Evolutionary conservation across 495 filamentous ascomycete species (phyloP).

Genomic region (Neurospora sp.): DNA sequence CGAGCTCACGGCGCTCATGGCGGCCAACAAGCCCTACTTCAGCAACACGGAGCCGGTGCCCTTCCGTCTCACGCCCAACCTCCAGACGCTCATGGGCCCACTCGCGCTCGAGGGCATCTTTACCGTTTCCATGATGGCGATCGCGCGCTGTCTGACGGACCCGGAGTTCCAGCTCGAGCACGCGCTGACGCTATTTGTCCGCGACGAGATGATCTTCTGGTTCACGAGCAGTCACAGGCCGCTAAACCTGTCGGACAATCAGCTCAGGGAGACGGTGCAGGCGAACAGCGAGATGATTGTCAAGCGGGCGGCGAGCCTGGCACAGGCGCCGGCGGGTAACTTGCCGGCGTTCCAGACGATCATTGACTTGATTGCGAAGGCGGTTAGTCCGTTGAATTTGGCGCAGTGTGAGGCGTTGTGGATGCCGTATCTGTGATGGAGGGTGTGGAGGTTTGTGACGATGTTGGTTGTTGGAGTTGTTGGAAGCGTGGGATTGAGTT

Average conservation of each 20-base stretch:
- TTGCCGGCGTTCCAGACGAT: constrained; percentile 94
- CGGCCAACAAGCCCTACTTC: constrained; percentile 72
- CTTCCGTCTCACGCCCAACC: constrained; percentile 93
- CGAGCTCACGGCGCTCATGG: constrained; percentile 80
- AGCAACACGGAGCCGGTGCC: constrained; percentile 89
- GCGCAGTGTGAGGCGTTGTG: constrained; percentile 81
- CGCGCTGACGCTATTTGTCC: constrained; percentile 84
- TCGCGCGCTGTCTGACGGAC: constrained; percentile 91
- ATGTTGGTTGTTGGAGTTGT: neutral
- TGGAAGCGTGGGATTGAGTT: neutral
- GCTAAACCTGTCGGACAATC: constrained; percentile 47
- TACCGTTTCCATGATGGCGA: constrained; percentile 83
- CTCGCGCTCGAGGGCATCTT: constrained; percentile 93
- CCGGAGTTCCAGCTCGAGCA: constrained; percentile 84
- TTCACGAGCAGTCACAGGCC: constrained; percentile 69
- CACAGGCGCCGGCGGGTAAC: constrained; percentile 50
- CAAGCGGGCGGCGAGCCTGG: constrained; percentile 74
- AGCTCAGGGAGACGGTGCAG: constrained; percentile 79
- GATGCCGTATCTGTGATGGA: constrained; percentile 81
- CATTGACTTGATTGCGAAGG: constrained; percentile 77
- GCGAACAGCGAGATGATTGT: constrained; percentile 83
- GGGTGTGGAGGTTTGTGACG: neutral
- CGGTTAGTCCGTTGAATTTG: constrained; percentile 78
- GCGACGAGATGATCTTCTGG: constrained; percentile 98
- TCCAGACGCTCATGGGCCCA: constrained; percentile 91